A percentile compares a stretch with the other conserved stretches of the same genome.
Conservation (phyloP, 2,329 filamentous ascomycete species). For the Pseudogymnoascus sp. region DNA sequence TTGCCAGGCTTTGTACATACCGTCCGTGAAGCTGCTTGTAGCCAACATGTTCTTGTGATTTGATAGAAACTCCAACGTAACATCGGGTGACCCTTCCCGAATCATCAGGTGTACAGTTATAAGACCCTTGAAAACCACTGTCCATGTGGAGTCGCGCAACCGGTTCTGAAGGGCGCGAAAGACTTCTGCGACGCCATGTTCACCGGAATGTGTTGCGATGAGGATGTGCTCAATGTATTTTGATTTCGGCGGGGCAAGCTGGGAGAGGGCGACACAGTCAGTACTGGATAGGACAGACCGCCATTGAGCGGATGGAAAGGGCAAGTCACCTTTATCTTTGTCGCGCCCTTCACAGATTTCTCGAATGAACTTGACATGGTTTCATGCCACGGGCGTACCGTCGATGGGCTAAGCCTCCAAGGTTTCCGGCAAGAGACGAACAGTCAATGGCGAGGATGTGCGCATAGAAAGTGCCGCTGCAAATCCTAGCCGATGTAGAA, state of each 20-base stretch:
- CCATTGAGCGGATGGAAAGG: background rate
- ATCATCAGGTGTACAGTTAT: constrained; percentile 98
- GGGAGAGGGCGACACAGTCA: constrained; percentile 13
- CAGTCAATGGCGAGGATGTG: constrained; percentile 4
- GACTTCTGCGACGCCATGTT: constrained; percentile 90
- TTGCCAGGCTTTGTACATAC: constrained; percentile 36
- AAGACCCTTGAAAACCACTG: constrained; percentile 96
- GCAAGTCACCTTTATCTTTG: constrained; percentile 79
- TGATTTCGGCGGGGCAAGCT: constrained; percentile 94
- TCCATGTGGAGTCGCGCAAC: constrained; percentile 95
- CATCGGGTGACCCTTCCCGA: constrained; percentile 82
- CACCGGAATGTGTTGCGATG: constrained; percentile 86
- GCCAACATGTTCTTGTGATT: constrained; percentile 77
- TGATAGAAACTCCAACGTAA: constrained; percentile 77
- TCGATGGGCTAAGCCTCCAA: constrained; percentile 5
- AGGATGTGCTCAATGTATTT: constrained; percentile 99
- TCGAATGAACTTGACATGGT: constrained; percentile 84
- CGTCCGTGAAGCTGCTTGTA: constrained; percentile 86
- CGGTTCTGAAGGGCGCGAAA: constrained; percentile 86
- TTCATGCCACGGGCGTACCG: constrained; percentile 10
- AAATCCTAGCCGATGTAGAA: background rate
- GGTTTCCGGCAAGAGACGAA: background rate
- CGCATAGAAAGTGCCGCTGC: background rate
- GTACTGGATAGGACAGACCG: background rate
- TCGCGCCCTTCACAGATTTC: constrained; percentile 98